These are phyloP conservation scores for Peterozyma toletana DNA, from an alignment of 805 yeast species.

Conservation along the genomic window DNA sequence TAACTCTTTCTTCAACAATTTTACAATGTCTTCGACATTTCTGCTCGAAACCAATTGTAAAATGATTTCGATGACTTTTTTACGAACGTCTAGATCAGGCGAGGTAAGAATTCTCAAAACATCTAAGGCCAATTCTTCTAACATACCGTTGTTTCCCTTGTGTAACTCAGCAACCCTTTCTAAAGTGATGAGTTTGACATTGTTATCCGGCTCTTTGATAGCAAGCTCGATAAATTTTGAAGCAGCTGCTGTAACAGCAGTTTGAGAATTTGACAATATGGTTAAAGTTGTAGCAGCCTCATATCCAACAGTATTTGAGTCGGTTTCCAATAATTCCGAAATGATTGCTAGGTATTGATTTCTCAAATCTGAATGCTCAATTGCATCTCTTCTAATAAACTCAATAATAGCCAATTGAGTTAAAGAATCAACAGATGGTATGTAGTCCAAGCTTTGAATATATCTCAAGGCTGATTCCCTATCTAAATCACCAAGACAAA, in stretches of 20 bases:
- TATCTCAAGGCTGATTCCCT: conserved; percentile 80
- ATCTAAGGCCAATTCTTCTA: conserved; percentile 80
- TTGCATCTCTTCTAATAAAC: conserved; percentile 80
- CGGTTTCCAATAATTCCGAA: conserved; percentile 63
- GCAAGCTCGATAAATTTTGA: conserved; percentile 82
- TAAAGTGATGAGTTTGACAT: conserved; percentile 86
- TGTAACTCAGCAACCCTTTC: conserved; percentile 78
- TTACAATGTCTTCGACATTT: conserved; percentile 91
- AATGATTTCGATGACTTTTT: conserved; percentile 81
- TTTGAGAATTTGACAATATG: conserved; percentile 46
- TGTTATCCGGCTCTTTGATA: conserved; percentile 88
- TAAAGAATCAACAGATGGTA: conserved; percentile 69
- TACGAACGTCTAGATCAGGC: conserved; percentile 87
- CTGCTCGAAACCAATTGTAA: conserved; percentile 73
- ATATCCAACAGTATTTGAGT: conserved; percentile 69
- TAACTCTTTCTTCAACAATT: conserved; percentile 86
- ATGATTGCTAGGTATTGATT: conserved; percentile 67
- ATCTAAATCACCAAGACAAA: conserved; percentile 74
- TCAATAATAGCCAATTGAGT: conserved; percentile 87
- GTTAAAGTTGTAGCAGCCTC: conserved; percentile 86
- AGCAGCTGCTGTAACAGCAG: conserved; percentile 72
- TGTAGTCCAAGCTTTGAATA: conserved; percentile 57
- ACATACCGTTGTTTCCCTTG: conserved; percentile 66
- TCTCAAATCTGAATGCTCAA: conserved; percentile 53
- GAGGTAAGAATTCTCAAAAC: conserved; percentile 79